Evolutionary conservation across 495 filamentous ascomycete genomes (phyloP).

Genomic region (Neurospora tetrasperma): DNA sequence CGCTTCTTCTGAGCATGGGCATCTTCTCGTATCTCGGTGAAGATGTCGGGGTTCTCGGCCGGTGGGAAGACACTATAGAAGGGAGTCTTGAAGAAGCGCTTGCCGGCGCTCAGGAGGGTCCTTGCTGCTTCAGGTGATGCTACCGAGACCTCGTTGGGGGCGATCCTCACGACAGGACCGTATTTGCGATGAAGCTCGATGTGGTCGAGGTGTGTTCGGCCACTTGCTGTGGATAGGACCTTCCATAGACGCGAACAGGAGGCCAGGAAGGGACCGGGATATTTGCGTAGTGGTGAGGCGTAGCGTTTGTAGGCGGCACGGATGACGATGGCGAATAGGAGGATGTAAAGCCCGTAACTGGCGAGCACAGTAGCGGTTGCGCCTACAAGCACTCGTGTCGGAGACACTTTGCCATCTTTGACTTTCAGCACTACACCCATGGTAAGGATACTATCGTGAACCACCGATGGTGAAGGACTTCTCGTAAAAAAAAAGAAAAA

Average conservation of each 20-base stretch:
- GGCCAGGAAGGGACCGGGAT: slow-evolving; percentile 41
- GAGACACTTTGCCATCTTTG: slow-evolving; percentile 19
- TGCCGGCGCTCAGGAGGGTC: slow-evolving; percentile 38
- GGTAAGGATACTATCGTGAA: background rate
- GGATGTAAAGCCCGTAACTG: slow-evolving; percentile 27
- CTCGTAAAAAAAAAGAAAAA: background rate
- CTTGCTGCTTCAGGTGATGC: slow-evolving; percentile 40
- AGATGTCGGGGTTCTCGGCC: slow-evolving; percentile 49
- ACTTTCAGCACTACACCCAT: slow-evolving; percentile 24
- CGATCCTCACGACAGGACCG: slow-evolving; percentile 46
- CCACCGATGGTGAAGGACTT: background rate
- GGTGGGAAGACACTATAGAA: slow-evolving; percentile 47
- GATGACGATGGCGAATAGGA: slow-evolving; percentile 20
- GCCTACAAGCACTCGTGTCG: slow-evolving; percentile 19
- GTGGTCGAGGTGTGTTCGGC: slow-evolving; percentile 35
- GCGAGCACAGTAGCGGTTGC: slow-evolving; percentile 19
- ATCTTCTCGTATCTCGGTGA: slow-evolving; percentile 45
- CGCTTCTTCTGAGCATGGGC: slow-evolving; percentile 46
- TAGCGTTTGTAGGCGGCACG: slow-evolving; percentile 33
- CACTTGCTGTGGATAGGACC: slow-evolving; percentile 25
- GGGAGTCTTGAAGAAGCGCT: slow-evolving; percentile 46
- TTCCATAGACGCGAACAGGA: slow-evolving; percentile 40
- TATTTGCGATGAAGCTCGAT: slow-evolving; percentile 41
- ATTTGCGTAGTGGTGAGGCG: slow-evolving; percentile 33
- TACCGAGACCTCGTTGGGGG: slow-evolving; percentile 46